These are phyloP conservation scores for Bonia amplexicaulis DNA, from an alignment of 176 grass and related monocot genomes.

Conservation along the genomic window DNA sequence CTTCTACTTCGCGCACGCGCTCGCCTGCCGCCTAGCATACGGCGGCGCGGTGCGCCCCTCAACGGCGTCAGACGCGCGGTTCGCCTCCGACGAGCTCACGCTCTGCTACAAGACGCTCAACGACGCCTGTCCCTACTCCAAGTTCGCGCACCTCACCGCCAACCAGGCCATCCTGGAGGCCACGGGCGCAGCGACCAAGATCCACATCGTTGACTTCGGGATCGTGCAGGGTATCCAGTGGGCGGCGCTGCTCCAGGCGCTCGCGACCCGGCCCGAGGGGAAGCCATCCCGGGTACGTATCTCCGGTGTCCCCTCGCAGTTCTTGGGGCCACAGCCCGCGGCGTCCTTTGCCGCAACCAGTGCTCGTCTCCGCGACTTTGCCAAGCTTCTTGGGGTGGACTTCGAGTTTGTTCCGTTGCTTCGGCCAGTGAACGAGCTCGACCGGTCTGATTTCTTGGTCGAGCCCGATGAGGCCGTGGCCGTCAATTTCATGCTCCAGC, in stretches of 20 bases:
- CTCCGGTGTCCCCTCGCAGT: constrained; percentile 82
- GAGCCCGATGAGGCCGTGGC: constrained; percentile 69
- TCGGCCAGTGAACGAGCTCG: constrained; percentile 61
- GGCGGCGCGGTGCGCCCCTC: neutral
- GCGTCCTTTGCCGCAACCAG: constrained; percentile 75
- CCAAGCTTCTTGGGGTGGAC: constrained; percentile 70
- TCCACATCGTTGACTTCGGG: constrained; percentile 95
- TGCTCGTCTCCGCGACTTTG: constrained; percentile 72
- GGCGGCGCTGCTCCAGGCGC: constrained; percentile 93
- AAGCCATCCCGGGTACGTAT: constrained; percentile 77
- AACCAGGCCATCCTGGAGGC: constrained; percentile 99
- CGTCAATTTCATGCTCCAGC: constrained; percentile 95
- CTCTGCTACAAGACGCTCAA: constrained; percentile 93
- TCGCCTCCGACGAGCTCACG: constrained; percentile 71
- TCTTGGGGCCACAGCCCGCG: constrained; percentile 54
- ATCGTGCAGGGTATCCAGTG: constrained; percentile 94
- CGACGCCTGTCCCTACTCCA: constrained; percentile 95
- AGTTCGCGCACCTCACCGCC: constrained; percentile 93
- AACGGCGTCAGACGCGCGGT: neutral
- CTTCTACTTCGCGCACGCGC: constrained; percentile 90
- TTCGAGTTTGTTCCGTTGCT: constrained; percentile 89
- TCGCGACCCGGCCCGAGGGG: constrained; percentile 74
- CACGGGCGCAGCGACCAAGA: constrained; percentile 59
- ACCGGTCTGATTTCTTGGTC: constrained; percentile 56
- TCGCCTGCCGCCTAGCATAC: constrained; percentile 46